Conservation (phyloP, 169 alveolate species). For the Besnoitia besnoiti region DNA sequence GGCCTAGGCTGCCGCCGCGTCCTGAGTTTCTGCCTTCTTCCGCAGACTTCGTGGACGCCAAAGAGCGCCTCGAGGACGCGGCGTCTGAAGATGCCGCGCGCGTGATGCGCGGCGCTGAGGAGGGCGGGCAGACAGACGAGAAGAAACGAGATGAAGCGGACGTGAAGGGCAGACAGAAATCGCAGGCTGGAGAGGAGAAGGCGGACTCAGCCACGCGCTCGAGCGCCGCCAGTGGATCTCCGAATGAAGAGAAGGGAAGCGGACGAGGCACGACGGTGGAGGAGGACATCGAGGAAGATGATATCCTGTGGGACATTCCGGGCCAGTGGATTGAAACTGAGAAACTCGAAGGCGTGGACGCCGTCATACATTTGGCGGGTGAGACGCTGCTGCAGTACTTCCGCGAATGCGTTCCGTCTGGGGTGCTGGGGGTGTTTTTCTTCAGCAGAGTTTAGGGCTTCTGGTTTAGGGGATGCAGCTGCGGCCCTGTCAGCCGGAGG, state of each 20-base stretch:
- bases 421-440: no score
- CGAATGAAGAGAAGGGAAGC: neutral
- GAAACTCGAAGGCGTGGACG: constrained; percentile 31
- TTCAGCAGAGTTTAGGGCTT: no score
- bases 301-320: constrained; percentile 4
- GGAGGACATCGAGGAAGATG: neutral
- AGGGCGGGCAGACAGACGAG: no score
- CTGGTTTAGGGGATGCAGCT: no score
- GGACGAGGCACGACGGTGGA: neutral
- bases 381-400: no score
- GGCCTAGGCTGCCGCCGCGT: neutral
- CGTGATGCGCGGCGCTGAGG: neutral
- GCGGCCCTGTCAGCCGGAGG: no score
- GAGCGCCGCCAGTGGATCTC: no score
- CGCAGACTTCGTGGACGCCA: neutral
- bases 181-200: no score
- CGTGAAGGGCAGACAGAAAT: no score
- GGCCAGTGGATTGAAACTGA: constrained; percentile 14
- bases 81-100: neutral
- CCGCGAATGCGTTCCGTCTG: no score
- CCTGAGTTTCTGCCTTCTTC: constrained; percentile 4
- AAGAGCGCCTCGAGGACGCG: neutral
- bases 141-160: no score
- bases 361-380: constrained; percentile 16
- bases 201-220: no score